Conservation (phyloP, 106 monocot species). For the Dioscorea zingiberensis region DNA sequence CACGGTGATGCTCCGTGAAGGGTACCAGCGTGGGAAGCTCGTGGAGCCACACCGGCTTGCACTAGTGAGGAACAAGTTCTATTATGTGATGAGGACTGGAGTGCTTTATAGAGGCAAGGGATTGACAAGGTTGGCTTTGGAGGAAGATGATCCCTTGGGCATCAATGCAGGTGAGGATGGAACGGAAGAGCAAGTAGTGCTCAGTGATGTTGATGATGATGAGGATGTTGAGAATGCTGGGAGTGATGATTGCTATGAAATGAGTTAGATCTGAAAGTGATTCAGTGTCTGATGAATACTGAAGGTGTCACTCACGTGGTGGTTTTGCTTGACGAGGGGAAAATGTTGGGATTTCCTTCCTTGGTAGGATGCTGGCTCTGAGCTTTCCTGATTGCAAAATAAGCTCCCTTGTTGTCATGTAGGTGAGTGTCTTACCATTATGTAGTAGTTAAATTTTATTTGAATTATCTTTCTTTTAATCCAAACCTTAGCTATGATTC, state of each 20-base stretch:
- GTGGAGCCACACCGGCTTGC: constrained; percentile 68
- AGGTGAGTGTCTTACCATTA: no score
- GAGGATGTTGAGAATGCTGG: constrained; percentile 24
- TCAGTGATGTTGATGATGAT: constrained; percentile 17
- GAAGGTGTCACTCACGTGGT: constrained; percentile 14
- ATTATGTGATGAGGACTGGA: constrained; percentile 88
- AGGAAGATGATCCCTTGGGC: constrained; percentile 28
- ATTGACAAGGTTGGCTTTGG: constrained; percentile 38
- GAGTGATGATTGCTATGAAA: constrained; percentile 49
- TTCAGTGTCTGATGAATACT: constrained; percentile 21
- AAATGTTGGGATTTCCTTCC: no score
- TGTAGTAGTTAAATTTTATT: no score
- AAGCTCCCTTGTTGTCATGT: no score
- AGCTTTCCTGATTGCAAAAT: no score
- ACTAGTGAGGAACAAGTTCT: constrained; percentile 62
- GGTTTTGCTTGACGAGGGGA: no score
- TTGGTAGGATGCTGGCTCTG: no score
- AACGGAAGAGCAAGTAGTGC: constrained; percentile 6
- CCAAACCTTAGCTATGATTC: no score
- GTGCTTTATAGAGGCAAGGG: constrained; percentile 68
- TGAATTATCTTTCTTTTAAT: no score
- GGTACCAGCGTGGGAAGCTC: constrained; percentile 76
- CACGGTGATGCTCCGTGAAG: constrained; percentile 84
- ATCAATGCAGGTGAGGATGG: constrained; percentile 2
- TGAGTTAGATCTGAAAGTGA: constrained; percentile 12